Base-by-base conservation (phyloP, 192 early-diverging fungal species). In the Haplosporangium gracile region DNA sequence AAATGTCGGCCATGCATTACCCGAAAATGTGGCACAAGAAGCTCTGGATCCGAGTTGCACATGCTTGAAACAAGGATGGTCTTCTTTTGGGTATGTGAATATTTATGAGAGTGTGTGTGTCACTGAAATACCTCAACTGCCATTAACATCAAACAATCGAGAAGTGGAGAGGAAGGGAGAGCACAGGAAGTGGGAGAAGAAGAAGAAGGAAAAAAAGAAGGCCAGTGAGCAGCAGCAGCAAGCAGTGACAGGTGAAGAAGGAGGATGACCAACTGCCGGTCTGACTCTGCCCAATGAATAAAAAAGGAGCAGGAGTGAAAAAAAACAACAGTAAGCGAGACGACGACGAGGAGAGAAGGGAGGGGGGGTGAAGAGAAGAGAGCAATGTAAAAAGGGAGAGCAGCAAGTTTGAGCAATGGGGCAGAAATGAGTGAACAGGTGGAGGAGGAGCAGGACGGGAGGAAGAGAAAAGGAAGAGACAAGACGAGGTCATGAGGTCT, bases 91-190 rank as follows among this genome's bases (percentile, higher is more conserved):
- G 29, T 32, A 15, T 16, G 2, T 65, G 60, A 24, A 29, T 32
- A 4, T 2, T 10, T 65, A 11, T 15, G 60, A 8, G n/a, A n/a
- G 47, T 20, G 9, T 57, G 57, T 45, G 13, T 45, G 43, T 45
- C 60, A 65, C 60, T 65, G 60, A 65, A 65, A 65, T 65, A 65
- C 60, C 60, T 65, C 60, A 65, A 29, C 4, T 32, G 60, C 11
- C 29, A 15, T 65, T 65, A 29, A 10, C 60, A 65, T 65, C 29
- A 32, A 29, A 65, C 60, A 32, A 65, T 65, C 60, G 11, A 34
- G 26, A 65, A 29, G 11, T 15, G 11, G 29, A 65, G 60, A 15
- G 29, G 26, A 32, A 32, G 32, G 24, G 29, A 15, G 24, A 13
- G 29, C 29, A n/a, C 55, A 57, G n/a, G 55, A 26, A 10, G n/a